Evolutionary conservation across 2,329 filamentous ascomycete species (phyloP).

Genomic region (Xylariaceae sp.): DNA sequence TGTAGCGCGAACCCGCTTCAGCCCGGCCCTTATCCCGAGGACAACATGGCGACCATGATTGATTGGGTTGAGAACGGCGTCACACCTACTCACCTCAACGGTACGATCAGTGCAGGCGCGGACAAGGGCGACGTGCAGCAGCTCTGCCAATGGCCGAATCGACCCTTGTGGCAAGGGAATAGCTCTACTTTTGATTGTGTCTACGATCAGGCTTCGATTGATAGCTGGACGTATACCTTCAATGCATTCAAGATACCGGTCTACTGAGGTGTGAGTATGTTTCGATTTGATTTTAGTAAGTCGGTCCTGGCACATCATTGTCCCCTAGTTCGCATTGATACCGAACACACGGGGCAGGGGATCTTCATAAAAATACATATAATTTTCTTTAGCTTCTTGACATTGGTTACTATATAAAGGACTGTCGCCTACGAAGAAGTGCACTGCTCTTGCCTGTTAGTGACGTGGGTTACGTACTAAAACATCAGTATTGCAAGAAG

Average conservation of each 20-base stretch:
- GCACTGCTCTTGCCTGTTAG: too few relatives aligned
- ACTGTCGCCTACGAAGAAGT: too few relatives aligned
- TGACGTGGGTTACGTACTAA: too few relatives aligned
- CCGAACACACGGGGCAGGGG: too few relatives aligned
- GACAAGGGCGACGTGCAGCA: conserved; percentile 32
- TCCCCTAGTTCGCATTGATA: too few relatives aligned
- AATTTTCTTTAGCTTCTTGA: too few relatives aligned
- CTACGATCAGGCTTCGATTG: conserved; percentile 12
- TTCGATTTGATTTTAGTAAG: too few relatives aligned
- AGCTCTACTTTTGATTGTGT: conserved; percentile 25
- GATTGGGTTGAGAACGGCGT: conserved; percentile 61
- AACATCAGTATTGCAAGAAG: too few relatives aligned
- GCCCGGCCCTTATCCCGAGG: conserved; percentile 46
- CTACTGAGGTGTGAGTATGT: too few relatives aligned
- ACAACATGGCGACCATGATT: conserved; percentile 66
- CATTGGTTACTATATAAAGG: too few relatives aligned
- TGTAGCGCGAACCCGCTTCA: conserved; percentile 44
- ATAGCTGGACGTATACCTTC: conserved; percentile 28
- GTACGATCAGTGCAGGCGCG: conserved; percentile 31
- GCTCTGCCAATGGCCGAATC: conserved; percentile 39
- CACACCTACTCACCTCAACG: conserved; percentile 35
- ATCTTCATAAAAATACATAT: too few relatives aligned
- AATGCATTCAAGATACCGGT: conserved; percentile 20
- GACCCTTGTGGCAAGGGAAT: conserved; percentile 28
- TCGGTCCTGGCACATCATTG: too few relatives aligned